A percentile compares a stretch with the other conserved stretches of the same genome.
These are phyloP conservation scores for Sporothrix schenckii DNA, from an alignment of 2,329 filamentous ascomycete species.

Conservation along the genomic window DNA sequence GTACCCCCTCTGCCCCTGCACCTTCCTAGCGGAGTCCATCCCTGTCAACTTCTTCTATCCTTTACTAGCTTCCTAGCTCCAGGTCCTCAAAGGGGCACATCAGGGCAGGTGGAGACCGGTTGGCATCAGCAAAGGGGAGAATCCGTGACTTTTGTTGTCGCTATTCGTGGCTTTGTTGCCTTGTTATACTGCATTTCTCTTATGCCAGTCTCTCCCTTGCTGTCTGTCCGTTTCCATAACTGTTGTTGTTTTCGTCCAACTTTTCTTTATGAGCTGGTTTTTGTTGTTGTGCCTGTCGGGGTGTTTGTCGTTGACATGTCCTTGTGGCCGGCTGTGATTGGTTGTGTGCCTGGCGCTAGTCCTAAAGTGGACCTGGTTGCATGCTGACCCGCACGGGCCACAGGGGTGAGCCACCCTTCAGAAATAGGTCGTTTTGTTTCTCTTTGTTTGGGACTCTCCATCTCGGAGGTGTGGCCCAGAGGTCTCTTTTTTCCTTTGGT, in stretches of 20 bases:
- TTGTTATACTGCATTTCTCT: background rate
- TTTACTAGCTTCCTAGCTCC: background rate
- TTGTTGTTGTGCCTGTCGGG: background rate
- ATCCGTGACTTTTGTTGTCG: background rate
- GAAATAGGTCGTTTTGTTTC: background rate
- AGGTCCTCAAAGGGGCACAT: slow-evolving; percentile 6
- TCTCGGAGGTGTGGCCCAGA: background rate
- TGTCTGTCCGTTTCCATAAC: background rate
- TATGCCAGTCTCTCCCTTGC: background rate
- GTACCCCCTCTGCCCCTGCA: background rate
- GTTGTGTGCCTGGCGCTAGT: slow-evolving; percentile 33
- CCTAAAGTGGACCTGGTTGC: slow-evolving; percentile 3
- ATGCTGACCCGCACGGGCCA: slow-evolving; percentile 30
- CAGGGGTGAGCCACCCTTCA: slow-evolving; percentile 16
- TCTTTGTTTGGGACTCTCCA: background rate
- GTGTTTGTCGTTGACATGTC: background rate
- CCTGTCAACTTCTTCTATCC: slow-evolving; percentile 10
- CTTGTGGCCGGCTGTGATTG: slow-evolving; percentile 25
- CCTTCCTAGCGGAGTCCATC: background rate
- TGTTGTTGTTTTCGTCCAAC: too few species aligned
- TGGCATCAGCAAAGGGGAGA: background rate
- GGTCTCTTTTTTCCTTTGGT: background rate
- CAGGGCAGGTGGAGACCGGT: slow-evolving; percentile 9
- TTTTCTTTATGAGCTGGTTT: background rate
- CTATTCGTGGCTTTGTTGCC: background rate